Percentiles rank a stretch among this genome's conserved stretches.
Evolutionary conservation across 2,329 filamentous ascomycete species (phyloP).

Genomic region (Monilinia laxa): DNA sequence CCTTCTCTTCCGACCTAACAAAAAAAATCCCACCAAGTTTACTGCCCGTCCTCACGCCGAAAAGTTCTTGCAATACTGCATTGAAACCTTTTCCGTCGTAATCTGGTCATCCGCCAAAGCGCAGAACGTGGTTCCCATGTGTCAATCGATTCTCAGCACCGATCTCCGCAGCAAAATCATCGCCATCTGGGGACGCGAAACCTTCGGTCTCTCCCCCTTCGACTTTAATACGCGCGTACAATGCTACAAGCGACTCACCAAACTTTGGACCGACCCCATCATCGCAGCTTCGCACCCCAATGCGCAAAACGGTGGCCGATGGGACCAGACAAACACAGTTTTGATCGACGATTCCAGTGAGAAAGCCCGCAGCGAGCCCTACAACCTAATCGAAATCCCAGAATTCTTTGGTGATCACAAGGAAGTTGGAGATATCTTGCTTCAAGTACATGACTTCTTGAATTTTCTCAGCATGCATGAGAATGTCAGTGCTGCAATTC

Average conservation of each 20-base stretch:
- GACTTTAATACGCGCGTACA: constrained; percentile 74
- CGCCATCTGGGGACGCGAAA: constrained; percentile 76
- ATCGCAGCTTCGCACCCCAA: constrained; percentile 49
- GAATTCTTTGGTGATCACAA: constrained; percentile 61
- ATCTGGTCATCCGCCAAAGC: constrained; percentile 87
- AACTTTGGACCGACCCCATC: constrained; percentile 62
- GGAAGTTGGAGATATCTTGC: constrained; percentile 49
- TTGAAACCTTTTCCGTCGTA: constrained; percentile 74
- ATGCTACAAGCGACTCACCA: constrained; percentile 82
- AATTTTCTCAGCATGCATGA: constrained; percentile 53
- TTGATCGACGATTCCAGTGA: constrained; percentile 81
- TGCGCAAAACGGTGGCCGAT: constrained; percentile 47
- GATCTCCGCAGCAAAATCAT: constrained; percentile 57
- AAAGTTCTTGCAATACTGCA: constrained; percentile 70
- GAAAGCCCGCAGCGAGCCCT: constrained; percentile 80
- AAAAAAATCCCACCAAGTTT: constrained; percentile 53
- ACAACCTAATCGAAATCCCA: constrained; percentile 77
- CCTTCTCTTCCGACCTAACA: constrained; percentile 68
- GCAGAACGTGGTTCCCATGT: constrained; percentile 69
- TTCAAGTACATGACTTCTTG: constrained; percentile 61
- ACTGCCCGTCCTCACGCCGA: constrained; percentile 65
- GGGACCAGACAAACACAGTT: constrained; percentile 84
- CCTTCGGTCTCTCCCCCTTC: constrained; percentile 60
- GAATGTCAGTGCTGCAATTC: constrained; percentile 64
- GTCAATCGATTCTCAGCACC: constrained; percentile 60